These are phyloP conservation scores for Paxillus ammoniavirescens DNA, from an alignment of 768 basidiomycete genomes.

Conservation along the genomic window DNA sequence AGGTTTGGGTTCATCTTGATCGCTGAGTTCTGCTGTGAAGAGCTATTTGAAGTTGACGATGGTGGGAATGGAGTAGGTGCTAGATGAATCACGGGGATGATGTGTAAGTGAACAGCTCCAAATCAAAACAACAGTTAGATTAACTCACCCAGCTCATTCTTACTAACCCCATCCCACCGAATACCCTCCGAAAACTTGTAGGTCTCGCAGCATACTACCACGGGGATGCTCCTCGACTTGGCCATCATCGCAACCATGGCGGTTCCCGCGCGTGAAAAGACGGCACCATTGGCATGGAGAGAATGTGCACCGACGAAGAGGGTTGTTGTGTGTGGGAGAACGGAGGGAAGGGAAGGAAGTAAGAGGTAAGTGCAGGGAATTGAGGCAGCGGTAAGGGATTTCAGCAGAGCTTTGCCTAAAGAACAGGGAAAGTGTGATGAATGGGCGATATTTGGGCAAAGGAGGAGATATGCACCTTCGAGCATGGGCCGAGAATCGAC, in stretches of 20 bases:
- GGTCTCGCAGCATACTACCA: constrained; percentile 96
- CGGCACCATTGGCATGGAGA: constrained; percentile 90
- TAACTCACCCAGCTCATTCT: constrained; percentile 86
- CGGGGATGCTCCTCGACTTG: constrained; percentile 83
- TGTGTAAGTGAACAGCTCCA: constrained; percentile 4
- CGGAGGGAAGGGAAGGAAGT: constrained; percentile 78
- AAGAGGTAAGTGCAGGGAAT: constrained; percentile 91
- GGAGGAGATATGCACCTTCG: constrained; percentile 58
- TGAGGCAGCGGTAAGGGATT: constrained; percentile 58
- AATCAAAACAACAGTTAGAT: neutral
- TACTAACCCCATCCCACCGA: constrained; percentile 90
- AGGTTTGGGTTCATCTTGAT: constrained; percentile 48
- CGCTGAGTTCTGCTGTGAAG: constrained; percentile 17
- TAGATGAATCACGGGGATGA: neutral
- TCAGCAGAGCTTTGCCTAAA: constrained; percentile 76
- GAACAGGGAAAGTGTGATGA: neutral
- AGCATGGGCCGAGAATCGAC: constrained; percentile 94
- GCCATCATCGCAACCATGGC: constrained; percentile 97
- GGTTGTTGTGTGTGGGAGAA: constrained; percentile 79
- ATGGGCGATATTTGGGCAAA: neutral
- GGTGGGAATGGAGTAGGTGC: constrained; percentile 29
- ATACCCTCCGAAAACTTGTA: constrained; percentile 97
- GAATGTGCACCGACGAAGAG: constrained; percentile 94
- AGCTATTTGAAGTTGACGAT: constrained; percentile 6
- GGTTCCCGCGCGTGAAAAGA: constrained; percentile 92